A percentile compares a stretch with the other conserved stretches of the same genome.
These are phyloP conservation scores for Aspergillus tamarii DNA, from an alignment of 2,329 filamentous ascomycete species.

Conservation along the genomic window DNA sequence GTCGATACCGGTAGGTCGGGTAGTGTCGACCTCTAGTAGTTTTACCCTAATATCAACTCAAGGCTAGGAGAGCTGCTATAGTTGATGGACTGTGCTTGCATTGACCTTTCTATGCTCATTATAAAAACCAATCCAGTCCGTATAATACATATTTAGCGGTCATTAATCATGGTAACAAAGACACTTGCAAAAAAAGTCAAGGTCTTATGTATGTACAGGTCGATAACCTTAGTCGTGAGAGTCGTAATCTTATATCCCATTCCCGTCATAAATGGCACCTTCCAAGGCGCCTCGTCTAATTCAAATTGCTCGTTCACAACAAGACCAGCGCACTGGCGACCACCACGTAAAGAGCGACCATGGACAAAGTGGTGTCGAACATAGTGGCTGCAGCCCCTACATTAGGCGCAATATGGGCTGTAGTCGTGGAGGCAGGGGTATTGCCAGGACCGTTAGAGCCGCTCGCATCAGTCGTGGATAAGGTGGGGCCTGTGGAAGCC, in stretches of 20 bases:
- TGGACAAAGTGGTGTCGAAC: slow-evolving; percentile 14
- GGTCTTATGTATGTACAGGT: slow-evolving; percentile 15
- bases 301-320: slow-evolving; percentile 19
- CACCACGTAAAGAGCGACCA: slow-evolving; percentile 28
- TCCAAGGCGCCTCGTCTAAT: neutral
- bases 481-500: neutral
- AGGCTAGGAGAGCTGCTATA: neutral
- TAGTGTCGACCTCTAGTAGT: neutral
- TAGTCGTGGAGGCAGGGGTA: slow-evolving; percentile 5
- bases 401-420: slow-evolving; percentile 23
- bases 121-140: neutral
- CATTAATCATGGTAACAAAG: slow-evolving; percentile 4
- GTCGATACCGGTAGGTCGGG: neutral
- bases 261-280: slow-evolving; percentile 1
- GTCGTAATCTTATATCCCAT: slow-evolving; percentile 20
- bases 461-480: slow-evolving; percentile 15
- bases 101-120: neutral
- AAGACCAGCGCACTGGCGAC: slow-evolving; percentile 24
- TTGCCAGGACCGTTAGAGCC: neutral
- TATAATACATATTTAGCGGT: slow-evolving; percentile 2
- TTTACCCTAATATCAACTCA: neutral
- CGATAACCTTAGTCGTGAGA: slow-evolving; percentile 11
- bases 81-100: neutral
- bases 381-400: slow-evolving; percentile 22
- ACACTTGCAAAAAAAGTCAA: slow-evolving; percentile 4